Base-by-base conservation (phyloP, 495 filamentous ascomycete species). In the Polyplosphaeria fusca region DNA sequence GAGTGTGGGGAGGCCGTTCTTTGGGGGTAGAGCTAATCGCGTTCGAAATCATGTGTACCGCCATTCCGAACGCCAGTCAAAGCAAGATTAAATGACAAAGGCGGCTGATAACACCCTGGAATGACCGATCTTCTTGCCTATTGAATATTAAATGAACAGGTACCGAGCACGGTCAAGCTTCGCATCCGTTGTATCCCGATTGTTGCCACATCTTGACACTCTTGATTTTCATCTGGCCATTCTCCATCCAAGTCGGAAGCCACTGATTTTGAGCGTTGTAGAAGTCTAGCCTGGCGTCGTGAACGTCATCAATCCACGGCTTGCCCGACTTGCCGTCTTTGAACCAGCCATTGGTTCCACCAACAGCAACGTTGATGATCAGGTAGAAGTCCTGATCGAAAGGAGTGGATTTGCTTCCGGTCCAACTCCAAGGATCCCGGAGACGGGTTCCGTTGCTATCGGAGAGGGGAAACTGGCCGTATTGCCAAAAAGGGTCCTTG, bases 331-430 rank as follows among this genome's bases (percentile, higher is more conserved):
- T 68, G 5, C 81, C 79, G 68, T 94, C 86, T 64, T 86, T 69
- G 66, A 92, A 94, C 86, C 86, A 93, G 18, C 87, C 88, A 59
- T 91, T 93, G 11, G 86, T 91, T 44, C 83, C 82, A 16, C 89
- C 89, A 44, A 94, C 88, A 24, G 83, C 89, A 5, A 94, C 77
- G 61, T 91, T 90, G 46, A 94, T 63, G 48, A 94, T 88, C 18
- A 94, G 77, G 56, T 87, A 93, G 67, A 94, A 94, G 19, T 77
- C 71, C 61, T 89, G 79, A 66, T 94, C 89, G 64, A 94, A 94
- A 0, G 89, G 89, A 0, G 88, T 86, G 59, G 81, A 77, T 19
- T 76, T 58, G 19, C 74, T 72, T 30, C 80, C 82, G 2, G 83
- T 87, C 46, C 79, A 69, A 30, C 75, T 76, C 89, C 89, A 94